These are phyloP conservation scores for Fusarium miscanthi DNA, from an alignment of 2,329 filamentous ascomycete species.

Conservation along the genomic window DNA sequence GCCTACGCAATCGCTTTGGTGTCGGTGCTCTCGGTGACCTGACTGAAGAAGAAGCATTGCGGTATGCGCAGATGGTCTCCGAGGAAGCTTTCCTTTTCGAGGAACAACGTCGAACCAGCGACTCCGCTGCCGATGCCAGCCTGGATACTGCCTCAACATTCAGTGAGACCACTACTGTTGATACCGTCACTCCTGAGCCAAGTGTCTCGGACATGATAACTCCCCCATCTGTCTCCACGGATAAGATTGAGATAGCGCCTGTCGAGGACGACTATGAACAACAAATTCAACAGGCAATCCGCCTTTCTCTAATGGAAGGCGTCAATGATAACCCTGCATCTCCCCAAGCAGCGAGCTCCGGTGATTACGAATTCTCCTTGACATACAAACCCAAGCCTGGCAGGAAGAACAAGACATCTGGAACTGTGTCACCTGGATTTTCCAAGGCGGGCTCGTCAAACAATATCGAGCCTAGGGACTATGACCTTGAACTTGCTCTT, in stretches of 20 bases:
- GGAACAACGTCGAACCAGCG: conserved; percentile 65
- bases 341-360: conserved; percentile 57
- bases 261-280: conserved; percentile 67
- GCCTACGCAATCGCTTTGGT: conserved; percentile 83
- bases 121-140: conserved; percentile 61
- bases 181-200: conserved; percentile 66
- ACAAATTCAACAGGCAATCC: conserved; percentile 71
- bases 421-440: conserved; percentile 50
- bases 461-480: conserved; percentile 53
- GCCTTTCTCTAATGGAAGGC: conserved; percentile 69
- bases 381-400: conserved; percentile 57
- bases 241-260: conserved; percentile 6
- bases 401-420: conserved; percentile 55
- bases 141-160: conserved; percentile 57
- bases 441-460: conserved; percentile 46
- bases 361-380: conserved; percentile 64
- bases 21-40: conserved; percentile 75
- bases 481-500: conserved; percentile 70
- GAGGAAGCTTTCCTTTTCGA: conserved; percentile 69
- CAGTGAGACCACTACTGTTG: conserved; percentile 54
- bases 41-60: conserved; percentile 73
- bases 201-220: conserved; percentile 59
- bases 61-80: conserved; percentile 74
- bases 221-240: conserved; percentile 23
- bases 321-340: conserved; percentile 60